These are phyloP conservation scores for Cordyceps militaris DNA, from an alignment of 2,329 filamentous ascomycete species.

Conservation along the genomic window DNA sequence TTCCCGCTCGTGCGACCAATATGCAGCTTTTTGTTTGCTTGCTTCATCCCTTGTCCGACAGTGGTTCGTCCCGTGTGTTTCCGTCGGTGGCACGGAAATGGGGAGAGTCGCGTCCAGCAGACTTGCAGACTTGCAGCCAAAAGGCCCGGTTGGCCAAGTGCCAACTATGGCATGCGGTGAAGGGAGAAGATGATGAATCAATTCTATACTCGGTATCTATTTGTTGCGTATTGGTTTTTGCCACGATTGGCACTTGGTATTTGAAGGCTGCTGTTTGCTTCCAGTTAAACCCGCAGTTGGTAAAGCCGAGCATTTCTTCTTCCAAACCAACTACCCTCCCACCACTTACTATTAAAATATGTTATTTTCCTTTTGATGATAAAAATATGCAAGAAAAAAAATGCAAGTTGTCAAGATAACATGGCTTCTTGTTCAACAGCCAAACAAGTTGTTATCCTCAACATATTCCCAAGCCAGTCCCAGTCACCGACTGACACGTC, in stretches of 20 bases:
- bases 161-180: conserved; percentile 23
- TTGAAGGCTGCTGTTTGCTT: not conserved
- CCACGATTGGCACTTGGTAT: not conserved
- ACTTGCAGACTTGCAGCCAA: not conserved
- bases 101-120: not conserved
- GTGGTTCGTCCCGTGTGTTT: not conserved
- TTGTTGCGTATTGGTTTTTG: not conserved
- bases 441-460: conserved; percentile 11
- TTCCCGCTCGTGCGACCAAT: not conserved
- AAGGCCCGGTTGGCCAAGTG: conserved; percentile 28
- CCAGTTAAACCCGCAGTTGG: no score
- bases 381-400: no score
- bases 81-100: not conserved
- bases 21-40: not conserved
- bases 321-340: no score
- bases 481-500: not conserved
- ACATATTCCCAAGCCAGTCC: conserved; percentile 6
- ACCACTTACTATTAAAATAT: no score
- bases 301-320: no score
- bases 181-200: conserved; percentile 29
- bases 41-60: not conserved
- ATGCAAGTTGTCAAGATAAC: not conserved
- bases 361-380: no score
- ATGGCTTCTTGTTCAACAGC: not conserved
- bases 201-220: conserved; percentile 25